Evolutionary conservation across 257 asterid species (phyloP), one percentile per base, ranked within the genome.

Genomic region (Nicotiana otophora): DNA sequence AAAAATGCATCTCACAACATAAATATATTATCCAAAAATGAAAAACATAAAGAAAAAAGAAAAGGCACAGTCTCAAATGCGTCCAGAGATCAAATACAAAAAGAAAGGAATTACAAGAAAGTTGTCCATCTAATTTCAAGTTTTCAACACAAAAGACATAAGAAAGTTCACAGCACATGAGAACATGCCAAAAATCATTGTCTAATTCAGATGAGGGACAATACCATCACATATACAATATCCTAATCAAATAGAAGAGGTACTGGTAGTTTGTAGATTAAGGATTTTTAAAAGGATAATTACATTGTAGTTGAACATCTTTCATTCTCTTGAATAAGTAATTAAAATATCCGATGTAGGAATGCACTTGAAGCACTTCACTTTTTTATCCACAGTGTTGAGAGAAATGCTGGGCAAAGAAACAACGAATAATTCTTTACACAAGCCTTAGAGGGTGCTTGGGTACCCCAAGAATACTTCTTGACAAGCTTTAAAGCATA

Each of bases 121-220:
- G 58, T 11, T 30, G 57, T 2, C 23, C 78, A 70, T 10, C 31
- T 33, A 42, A 42, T 42, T 42, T 42, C 39, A 34, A 34, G 39
- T 34, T 34, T 34, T 33, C 4, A 67, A 48, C 80, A 33, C 53
- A 34, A 2, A 78, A 23, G 58, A 57, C 70, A 82, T n/a, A 79
- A 76, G 2, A 30, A 5, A 65, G 48, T 70, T n/a, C 57, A 70
- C 31, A n/a, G 11, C 51, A 2, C 57, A 3, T 46, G 12, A 34
- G 9, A 70, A 70, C 58, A 70, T 70, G 57, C 78, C 58, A 70
- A 70, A 70, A 10, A 70, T 39, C n/a, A 69, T 69, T 69, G 58
- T 11, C 33, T 70, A 31, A 19, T 68, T 5, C 30, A 70, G 78
- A 39, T 70, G 57, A 20, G 12, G 34, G 58, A 70, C 58, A 70